phyloP scores from a whole-genome alignment of 2,329 filamentous ascomycete species.

The Fusarium camptoceras region DNA sequence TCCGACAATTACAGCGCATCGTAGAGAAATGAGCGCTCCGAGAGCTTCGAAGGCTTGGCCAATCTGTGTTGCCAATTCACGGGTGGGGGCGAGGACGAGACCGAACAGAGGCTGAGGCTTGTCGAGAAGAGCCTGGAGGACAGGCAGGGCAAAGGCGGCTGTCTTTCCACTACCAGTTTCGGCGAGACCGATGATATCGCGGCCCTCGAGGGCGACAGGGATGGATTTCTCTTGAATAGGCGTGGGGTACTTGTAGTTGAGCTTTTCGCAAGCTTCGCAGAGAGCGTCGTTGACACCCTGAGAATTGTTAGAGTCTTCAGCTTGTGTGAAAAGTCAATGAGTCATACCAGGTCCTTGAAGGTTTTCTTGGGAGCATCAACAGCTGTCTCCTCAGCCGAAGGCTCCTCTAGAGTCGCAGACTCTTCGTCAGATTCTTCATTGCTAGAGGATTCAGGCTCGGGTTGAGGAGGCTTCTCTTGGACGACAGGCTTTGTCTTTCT shows the following conservation, averaged over 20 bases:
- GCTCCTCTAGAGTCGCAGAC: conserved; percentile 51
- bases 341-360: conserved; percentile 71
- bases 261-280: conserved; percentile 84
- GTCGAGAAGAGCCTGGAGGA: conserved; percentile 89
- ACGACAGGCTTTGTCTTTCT: conserved; percentile 35
- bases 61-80: conserved; percentile 94
- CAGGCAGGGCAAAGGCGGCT: conserved; percentile 91
- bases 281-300: conserved; percentile 86
- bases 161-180: conserved; percentile 98
- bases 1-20: conserved; percentile 87
- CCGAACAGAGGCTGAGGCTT: conserved; percentile 87
- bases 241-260: conserved; percentile 88
- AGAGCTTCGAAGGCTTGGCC: conserved; percentile 88
- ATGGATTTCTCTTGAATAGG: conserved; percentile 91
- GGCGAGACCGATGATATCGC: conserved; percentile 92
- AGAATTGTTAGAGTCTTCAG: conserved; percentile 22
- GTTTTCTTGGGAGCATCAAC: conserved; percentile 67
- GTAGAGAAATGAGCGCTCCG: conserved; percentile 87
- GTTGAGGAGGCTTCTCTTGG: conserved; percentile 20
- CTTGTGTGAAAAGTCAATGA: too few relatives aligned
- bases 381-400: conserved; percentile 49
- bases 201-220: conserved; percentile 79
- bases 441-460: conserved; percentile 34
- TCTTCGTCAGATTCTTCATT: conserved; percentile 47
- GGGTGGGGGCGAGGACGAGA: conserved; percentile 91